A percentile compares a stretch with the other conserved stretches of the same genome.
Evolutionary conservation across 2,329 filamentous ascomycete species (phyloP).

Genomic region (Alternaria ventricosa): DNA sequence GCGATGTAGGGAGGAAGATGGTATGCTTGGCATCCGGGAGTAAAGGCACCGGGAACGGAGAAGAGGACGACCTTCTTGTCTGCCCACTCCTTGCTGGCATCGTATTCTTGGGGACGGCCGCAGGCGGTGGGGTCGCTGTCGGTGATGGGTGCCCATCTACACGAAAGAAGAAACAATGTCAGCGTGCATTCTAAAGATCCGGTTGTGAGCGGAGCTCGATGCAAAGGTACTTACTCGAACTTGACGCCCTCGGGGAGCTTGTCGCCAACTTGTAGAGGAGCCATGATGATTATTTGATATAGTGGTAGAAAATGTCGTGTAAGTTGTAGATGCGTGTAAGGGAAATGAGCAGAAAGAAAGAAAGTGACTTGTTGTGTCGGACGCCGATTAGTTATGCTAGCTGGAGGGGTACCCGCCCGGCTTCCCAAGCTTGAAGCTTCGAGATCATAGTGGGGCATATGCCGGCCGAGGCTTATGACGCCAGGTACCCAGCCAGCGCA

Average conservation of each 20-base stretch:
- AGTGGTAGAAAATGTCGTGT: neutral
- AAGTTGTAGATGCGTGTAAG: neutral
- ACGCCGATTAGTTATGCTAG: neutral
- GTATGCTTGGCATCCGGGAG: constrained; percentile 80
- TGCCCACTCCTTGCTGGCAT: constrained; percentile 78
- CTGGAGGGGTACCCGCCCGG: constrained; percentile 17
- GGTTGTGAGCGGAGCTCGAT: neutral
- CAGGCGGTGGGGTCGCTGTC: constrained; percentile 76
- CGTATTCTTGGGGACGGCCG: constrained; percentile 77
- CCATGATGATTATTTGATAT: constrained; percentile 52
- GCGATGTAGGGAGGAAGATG: constrained; percentile 83
- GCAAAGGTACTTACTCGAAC: constrained; percentile 68
- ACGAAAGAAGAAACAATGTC: neutral
- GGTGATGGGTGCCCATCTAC: constrained; percentile 78
- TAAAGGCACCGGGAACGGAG: constrained; percentile 78
- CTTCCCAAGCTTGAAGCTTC: constrained; percentile 25
- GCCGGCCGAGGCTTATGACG: constrained; percentile 13
- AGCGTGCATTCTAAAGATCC: neutral
- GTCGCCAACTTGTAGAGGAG: constrained; percentile 80
- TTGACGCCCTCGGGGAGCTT: constrained; percentile 79
- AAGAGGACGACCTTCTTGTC: constrained; percentile 76
- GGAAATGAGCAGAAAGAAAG: neutral
- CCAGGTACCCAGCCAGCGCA: constrained; percentile 14
- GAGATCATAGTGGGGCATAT: constrained; percentile 20
- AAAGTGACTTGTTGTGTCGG: neutral